phyloP scores from a whole-genome alignment of 2,329 filamentous ascomycete species.

The Penicillium sp. region DNA sequence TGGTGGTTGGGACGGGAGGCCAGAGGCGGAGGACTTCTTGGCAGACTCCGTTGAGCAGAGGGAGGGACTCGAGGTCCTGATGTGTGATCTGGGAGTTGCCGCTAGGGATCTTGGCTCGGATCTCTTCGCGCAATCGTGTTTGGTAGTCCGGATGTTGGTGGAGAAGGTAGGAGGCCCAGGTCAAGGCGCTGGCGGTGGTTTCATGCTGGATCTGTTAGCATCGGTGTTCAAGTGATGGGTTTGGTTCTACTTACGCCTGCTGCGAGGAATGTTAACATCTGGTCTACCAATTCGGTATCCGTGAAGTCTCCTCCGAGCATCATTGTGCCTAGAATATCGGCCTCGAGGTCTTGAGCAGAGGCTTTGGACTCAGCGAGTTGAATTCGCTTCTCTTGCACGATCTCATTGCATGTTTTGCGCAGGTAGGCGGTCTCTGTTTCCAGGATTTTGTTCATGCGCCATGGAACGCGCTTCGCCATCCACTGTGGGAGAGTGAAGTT shows the following conservation, averaged over 20 bases:
- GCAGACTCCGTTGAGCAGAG: conserved; percentile 76
- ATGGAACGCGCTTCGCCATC: conserved; percentile 52
- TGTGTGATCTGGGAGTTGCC: conserved; percentile 29
- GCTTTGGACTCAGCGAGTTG: conserved; percentile 32
- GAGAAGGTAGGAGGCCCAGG: conserved; percentile 58
- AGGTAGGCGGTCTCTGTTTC: conserved; percentile 34
- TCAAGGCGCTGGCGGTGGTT: conserved; percentile 57
- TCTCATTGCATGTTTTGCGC: conserved; percentile 36
- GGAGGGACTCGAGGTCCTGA: conserved; percentile 64
- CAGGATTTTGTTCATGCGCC: conserved; percentile 34
- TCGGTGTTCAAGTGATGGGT: background rate
- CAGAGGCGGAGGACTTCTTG: conserved; percentile 66
- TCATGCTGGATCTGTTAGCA: conserved; percentile 46
- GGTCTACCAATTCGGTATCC: conserved; percentile 43
- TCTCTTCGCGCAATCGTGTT: conserved; percentile 51
- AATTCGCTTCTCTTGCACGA: conserved; percentile 36
- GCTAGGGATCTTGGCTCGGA: conserved; percentile 50
- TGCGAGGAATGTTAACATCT: conserved; percentile 47
- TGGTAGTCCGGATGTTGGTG: conserved; percentile 54
- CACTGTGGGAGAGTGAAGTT: conserved; percentile 54
- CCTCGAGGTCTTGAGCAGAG: conserved; percentile 40
- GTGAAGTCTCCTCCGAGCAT: conserved; percentile 41
- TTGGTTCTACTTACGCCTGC: conserved; percentile 32
- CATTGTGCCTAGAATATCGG: conserved; percentile 43
- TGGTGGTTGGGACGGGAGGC: conserved; percentile 43